Percentiles rank a stretch among this genome's conserved stretches.
These are phyloP conservation scores for Candida coleopterorum DNA, from an alignment of 805 yeast species.

Conservation along the genomic window DNA sequence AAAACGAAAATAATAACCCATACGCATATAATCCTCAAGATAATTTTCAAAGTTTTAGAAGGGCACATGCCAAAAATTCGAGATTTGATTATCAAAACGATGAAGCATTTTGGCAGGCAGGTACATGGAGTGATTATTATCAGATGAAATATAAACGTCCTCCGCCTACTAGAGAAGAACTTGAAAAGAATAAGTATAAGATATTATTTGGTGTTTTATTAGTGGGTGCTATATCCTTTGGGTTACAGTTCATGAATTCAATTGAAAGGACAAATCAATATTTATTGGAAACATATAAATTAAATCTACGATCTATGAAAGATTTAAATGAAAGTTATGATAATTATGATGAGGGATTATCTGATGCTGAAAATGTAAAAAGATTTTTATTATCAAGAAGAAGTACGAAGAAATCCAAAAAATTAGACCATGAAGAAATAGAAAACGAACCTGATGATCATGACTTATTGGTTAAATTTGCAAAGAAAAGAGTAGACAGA, in stretches of 20 bases:
- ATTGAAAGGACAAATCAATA: conserved; percentile 29
- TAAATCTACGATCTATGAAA: conserved; percentile 25
- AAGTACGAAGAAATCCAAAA: conserved; percentile 18
- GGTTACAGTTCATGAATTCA: conserved; percentile 34
- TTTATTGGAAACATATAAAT: conserved; percentile 18
- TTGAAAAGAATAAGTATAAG: conserved; percentile 40
- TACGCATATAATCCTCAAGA: conserved; percentile 9
- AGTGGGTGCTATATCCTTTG: conserved; percentile 26
- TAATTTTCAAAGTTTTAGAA: conserved; percentile 29
- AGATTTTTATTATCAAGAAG: conserved; percentile 31
- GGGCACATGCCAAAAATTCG: conserved; percentile 35
- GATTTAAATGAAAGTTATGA: conserved; percentile 24
- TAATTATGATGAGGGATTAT: conserved; percentile 23
- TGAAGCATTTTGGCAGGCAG: conserved; percentile 55
- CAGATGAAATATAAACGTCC: conserved; percentile 31
- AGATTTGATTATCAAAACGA: conserved; percentile 26
- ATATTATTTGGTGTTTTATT: conserved; percentile 32
- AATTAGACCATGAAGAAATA: conserved; percentile 12
- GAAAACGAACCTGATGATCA: conserved; percentile 22
- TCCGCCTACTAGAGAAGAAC: conserved; percentile 38
- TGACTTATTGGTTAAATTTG: conserved; percentile 28
- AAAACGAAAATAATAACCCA: conserved; percentile 18
- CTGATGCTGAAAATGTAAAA: conserved; percentile 28
- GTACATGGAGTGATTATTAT: conserved; percentile 62
- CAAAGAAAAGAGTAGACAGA: conserved; percentile 21